Percentiles rank a stretch among this genome's conserved stretches.
These are phyloP conservation scores for Kewa caespitosa DNA, from an alignment of 179 eudicot genomes.

Conservation along the genomic window DNA sequence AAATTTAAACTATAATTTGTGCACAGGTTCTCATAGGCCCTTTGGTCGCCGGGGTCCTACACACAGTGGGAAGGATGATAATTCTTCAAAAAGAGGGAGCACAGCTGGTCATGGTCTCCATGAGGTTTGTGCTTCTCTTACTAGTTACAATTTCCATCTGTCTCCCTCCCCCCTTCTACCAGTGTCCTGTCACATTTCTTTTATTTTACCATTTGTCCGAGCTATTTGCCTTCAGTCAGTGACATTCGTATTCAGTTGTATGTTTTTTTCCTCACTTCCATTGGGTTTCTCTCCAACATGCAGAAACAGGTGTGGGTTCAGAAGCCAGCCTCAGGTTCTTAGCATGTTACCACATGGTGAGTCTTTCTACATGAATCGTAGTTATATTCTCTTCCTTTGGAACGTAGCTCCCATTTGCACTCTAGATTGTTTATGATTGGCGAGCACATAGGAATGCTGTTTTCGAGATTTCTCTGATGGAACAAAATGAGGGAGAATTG, in stretches of 20 bases:
- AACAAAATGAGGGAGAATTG: too few species aligned
- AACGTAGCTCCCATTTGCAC: too few species aligned
- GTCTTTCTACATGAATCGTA: conserved; percentile 14
- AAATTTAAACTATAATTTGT: conserved; percentile 9
- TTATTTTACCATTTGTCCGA: not conserved
- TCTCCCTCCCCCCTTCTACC: not conserved
- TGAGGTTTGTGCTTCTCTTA: conserved; percentile 57
- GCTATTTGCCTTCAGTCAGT: not conserved
- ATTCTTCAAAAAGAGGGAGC: conserved; percentile 60
- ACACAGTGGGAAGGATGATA: conserved; percentile 62
- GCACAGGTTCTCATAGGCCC: conserved; percentile 64
- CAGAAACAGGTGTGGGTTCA: conserved; percentile 98
- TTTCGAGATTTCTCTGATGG: too few species aligned
- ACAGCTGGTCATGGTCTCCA: conserved; percentile 56
- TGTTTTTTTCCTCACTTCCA: not conserved
- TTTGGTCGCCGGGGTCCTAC: conserved; percentile 62
- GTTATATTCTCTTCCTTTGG: too few species aligned
- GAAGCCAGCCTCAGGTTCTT: conserved; percentile 73
- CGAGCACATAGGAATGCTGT: too few species aligned
- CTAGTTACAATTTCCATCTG: not conserved
- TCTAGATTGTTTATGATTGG: too few species aligned
- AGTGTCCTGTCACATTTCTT: not conserved
- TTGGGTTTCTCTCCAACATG: conserved; percentile 16
- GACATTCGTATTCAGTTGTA: too few species aligned
- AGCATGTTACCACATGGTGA: conserved; percentile 48